Conservation (phyloP, 331 rosid genomes). For the Quercus tomentella region DNA sequence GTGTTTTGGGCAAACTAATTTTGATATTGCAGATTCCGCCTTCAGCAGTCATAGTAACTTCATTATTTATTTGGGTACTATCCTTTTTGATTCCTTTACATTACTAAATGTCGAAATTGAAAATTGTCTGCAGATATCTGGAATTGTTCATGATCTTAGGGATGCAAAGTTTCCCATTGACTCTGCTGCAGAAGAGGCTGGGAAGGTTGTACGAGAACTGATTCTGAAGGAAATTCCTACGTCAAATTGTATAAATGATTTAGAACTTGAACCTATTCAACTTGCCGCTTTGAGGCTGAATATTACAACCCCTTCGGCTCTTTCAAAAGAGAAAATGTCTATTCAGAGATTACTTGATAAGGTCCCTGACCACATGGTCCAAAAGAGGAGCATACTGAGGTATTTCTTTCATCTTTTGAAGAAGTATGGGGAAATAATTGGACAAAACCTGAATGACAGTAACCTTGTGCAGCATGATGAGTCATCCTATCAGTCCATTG, state of each 20-base stretch:
- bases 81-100: not conserved
- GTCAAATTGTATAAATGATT: constrained; percentile 18
- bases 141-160: constrained; percentile 36
- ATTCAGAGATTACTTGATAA: constrained; percentile 29
- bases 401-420: constrained; percentile 42
- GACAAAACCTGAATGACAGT: constrained; percentile 10
- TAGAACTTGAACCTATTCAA: constrained; percentile 44
- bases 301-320: constrained; percentile 22
- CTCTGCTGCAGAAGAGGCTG: constrained; percentile 42
- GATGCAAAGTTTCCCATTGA: constrained; percentile 31
- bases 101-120: not conserved
- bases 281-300: constrained; percentile 37
- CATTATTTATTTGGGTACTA: not conserved
- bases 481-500: constrained; percentile 1
- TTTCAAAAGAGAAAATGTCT: constrained; percentile 40
- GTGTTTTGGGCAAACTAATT: not conserved
- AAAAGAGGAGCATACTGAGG: constrained; percentile 29
- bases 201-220: constrained; percentile 33
- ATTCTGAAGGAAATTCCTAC: constrained; percentile 26
- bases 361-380: not conserved
- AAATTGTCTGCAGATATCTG: constrained; percentile 41
- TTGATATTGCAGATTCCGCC: not conserved
- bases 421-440: constrained; percentile 29
- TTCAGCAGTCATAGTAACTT: not conserved
- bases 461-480: constrained; percentile 1